Conservation (phyloP, 345 rosid species). For the Atalantia buxifolia region DNA sequence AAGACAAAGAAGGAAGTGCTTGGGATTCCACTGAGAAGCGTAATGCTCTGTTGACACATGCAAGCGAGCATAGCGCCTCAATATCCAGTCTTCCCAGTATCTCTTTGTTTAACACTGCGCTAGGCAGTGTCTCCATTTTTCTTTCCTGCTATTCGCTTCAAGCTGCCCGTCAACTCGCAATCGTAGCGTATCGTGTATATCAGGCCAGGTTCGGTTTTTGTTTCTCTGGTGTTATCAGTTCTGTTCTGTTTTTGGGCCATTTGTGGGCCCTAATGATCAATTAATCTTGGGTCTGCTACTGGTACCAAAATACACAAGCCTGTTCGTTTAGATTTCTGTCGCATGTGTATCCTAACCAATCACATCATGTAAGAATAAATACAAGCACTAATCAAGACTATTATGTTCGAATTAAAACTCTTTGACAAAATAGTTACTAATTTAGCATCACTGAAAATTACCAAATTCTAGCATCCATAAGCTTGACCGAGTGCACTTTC, state of each 20-base stretch:
- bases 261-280: background rate
- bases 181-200: background rate
- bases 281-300: too few relatives aligned
- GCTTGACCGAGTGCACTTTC: too few relatives aligned
- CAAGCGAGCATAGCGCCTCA: slow-evolving; percentile 43
- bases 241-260: background rate
- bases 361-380: too few relatives aligned
- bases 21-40: slow-evolving; percentile 41
- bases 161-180: too few relatives aligned
- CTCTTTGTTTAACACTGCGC: slow-evolving; percentile 35
- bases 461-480: too few relatives aligned
- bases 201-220: background rate
- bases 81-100: slow-evolving; percentile 47
- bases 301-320: too few relatives aligned
- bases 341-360: too few relatives aligned
- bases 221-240: background rate
- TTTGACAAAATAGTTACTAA: too few relatives aligned
- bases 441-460: too few relatives aligned
- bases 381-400: too few relatives aligned
- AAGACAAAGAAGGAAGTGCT: slow-evolving; percentile 38
- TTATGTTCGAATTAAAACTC: too few relatives aligned
- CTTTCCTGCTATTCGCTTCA: background rate
- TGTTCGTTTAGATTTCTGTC: too few relatives aligned
- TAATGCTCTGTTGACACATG: slow-evolving; percentile 46
- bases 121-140: slow-evolving; percentile 26